Evolutionary conservation across 306 rosid genomes (phyloP).

Genomic region (Citrullus colocynthis): DNA sequence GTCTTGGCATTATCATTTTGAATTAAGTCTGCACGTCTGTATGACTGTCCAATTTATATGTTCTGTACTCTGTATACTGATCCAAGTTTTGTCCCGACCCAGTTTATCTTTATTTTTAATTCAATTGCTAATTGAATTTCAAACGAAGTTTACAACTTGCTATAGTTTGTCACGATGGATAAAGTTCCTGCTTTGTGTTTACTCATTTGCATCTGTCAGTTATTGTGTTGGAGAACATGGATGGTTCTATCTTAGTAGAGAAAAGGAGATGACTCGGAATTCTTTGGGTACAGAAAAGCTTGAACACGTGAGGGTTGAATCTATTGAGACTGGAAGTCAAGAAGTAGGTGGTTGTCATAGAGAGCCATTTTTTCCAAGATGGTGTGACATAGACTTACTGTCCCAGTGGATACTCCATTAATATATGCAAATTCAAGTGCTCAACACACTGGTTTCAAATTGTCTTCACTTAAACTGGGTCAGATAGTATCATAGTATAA

Average conservation of each 20-base stretch:
- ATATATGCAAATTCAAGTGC: conserved; percentile 24
- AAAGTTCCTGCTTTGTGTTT: not conserved
- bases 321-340: conserved; percentile 20
- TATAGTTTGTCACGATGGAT: not conserved
- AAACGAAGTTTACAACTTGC: not conserved
- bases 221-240: conserved; percentile 4
- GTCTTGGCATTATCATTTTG: not conserved
- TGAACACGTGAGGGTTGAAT: conserved; percentile 17
- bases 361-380: conserved; percentile 60
- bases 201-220: not conserved
- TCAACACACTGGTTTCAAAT: conserved; percentile 48
- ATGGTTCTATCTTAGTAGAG: conserved; percentile 25
- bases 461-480: conserved; percentile 33
- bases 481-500: conserved; percentile 21
- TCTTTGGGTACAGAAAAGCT: conserved; percentile 30
- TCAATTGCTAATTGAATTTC: not conserved
- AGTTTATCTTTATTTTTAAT: not conserved
- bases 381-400: conserved; percentile 50
- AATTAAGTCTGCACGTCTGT: not conserved
- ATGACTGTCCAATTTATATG: not conserved
- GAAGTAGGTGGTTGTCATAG: conserved; percentile 34
- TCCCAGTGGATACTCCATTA: conserved; percentile 24
- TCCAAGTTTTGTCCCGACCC: not conserved
- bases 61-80: not conserved
- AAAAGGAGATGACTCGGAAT: conserved; percentile 47